Base-by-base conservation (phyloP, 2,329 filamentous ascomycete species). In the Hypoxylon sp. region DNA sequence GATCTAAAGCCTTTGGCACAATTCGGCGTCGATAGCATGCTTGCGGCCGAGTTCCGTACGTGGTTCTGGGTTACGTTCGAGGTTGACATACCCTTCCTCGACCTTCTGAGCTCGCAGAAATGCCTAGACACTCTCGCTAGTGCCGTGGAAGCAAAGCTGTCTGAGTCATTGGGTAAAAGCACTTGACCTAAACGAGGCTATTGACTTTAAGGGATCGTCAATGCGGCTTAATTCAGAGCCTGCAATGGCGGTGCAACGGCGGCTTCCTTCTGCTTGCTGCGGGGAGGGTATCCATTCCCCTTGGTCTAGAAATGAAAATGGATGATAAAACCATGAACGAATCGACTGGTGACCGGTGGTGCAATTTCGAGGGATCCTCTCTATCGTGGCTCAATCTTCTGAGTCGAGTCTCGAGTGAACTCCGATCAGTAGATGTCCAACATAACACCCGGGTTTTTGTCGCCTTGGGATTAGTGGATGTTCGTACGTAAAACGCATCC, bases 11-110 rank as follows among this genome's bases (percentile, higher is more conserved):
- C 72, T 0, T 67, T 80, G 7, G 66, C 67, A 3, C 32, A 56
- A 1, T 76, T 77, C 31, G 78, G 78, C 1, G 42, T 80, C 0
- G 79, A 80, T 57, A 79, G 76, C 54, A 80, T 81, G 79, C 72
- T 80, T n/a, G 79, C 74, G 0, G 67, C 79, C 0, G 79, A 81
- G 64, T 73, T 80, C 31, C 70, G 79, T 6, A 77, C 75, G 1
- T 79, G 78, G 76, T 71, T 80, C 42, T 80, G 74, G 62, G 60
- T 63, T 15, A 61, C 72, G 5, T 78, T 80, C 39, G 70, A 72
- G 27, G 67, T 81, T 0, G 77, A 81, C 47, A 60, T 81, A 5
- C 72, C 78, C 0, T 80, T 80, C 42, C 52, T 77, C 3, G 72
- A 75, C 27, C 19, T 75, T 1, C 4, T 72, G 8, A 69, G 68